These are phyloP conservation scores for Aspergillus ustus DNA, from an alignment of 2,329 filamentous ascomycete species.

Conservation along the genomic window DNA sequence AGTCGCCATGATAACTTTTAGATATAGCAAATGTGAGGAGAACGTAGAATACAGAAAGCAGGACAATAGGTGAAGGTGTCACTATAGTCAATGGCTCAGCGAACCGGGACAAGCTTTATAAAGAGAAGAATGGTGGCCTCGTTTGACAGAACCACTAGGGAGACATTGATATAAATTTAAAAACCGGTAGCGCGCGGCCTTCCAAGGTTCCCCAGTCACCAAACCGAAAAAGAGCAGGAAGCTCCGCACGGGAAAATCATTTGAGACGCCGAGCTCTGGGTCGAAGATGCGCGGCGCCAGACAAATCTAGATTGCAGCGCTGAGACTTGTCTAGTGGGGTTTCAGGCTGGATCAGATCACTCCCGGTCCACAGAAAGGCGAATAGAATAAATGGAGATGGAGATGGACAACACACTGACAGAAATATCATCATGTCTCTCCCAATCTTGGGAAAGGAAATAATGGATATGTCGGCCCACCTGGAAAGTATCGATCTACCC, in stretches of 20 bases:
- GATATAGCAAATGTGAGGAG: neutral
- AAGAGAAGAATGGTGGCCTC: neutral
- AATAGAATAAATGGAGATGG: conserved; percentile 15
- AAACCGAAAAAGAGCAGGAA: conserved; percentile 8
- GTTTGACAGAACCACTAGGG: neutral
- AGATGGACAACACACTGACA: neutral
- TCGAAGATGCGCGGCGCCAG: conserved; percentile 19
- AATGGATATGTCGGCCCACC: neutral
- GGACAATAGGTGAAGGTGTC: neutral
- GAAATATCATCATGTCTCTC: neutral
- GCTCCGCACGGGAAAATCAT: conserved; percentile 1
- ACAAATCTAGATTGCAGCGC: conserved; percentile 15
- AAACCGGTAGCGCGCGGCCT: neutral
- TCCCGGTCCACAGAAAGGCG: neutral
- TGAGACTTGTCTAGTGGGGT: conserved; percentile 17
- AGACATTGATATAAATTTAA: neutral
- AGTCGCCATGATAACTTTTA: conserved; percentile 32
- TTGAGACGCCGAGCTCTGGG: conserved; percentile 20
- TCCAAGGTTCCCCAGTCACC: conserved; percentile 3
- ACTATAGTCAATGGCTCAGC: neutral
- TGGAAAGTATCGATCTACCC: neutral
- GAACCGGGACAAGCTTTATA: neutral
- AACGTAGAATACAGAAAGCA: neutral
- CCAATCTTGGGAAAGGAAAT: neutral
- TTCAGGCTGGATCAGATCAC: neutral